phyloP scores from a whole-genome alignment of 2,329 filamentous ascomycete genomes.

The Aaosphaeria arxii region DNA sequence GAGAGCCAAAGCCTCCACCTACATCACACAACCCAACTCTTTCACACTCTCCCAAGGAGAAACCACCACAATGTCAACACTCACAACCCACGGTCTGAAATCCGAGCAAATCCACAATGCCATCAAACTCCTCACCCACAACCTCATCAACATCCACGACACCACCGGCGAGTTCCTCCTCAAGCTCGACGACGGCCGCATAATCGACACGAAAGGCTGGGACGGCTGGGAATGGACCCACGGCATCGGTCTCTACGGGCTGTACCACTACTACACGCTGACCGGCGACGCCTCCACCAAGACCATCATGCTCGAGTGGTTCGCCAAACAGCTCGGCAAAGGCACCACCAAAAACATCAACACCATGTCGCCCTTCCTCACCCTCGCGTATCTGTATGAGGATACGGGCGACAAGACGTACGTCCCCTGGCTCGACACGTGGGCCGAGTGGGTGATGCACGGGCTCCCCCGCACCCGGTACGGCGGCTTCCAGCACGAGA shows the following conservation, averaged over 20 bases:
- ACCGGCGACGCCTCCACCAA: slow-evolving; percentile 62
- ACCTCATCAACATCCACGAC: slow-evolving; percentile 76
- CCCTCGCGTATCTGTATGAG: slow-evolving; percentile 75
- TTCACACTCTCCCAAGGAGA: not conserved
- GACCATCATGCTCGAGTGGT: slow-evolving; percentile 71
- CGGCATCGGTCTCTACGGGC: slow-evolving; percentile 74
- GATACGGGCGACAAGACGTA: slow-evolving; percentile 67
- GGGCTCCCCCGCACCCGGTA: slow-evolving; percentile 69
- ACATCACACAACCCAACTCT: not conserved
- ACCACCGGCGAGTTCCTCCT: slow-evolving; percentile 71
- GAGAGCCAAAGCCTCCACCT: not conserved
- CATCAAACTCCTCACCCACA: slow-evolving; percentile 67
- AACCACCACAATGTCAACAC: slow-evolving; percentile 34
- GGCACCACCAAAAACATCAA: slow-evolving; percentile 85
- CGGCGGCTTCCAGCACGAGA: slow-evolving; percentile 73
- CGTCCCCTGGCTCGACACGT: slow-evolving; percentile 73
- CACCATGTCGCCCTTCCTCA: slow-evolving; percentile 77
- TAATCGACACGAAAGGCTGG: slow-evolving; percentile 85
- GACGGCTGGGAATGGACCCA: slow-evolving; percentile 82
- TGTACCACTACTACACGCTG: slow-evolving; percentile 78
- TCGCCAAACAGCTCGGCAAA: slow-evolving; percentile 63
- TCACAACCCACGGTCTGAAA: slow-evolving; percentile 39
- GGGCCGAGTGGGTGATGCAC: slow-evolving; percentile 81
- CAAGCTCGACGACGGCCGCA: slow-evolving; percentile 65
- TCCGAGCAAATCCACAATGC: slow-evolving; percentile 49